Base-by-base conservation (phyloP, 495 filamentous ascomycete genomes). In the Cryomyces antarcticus region DNA sequence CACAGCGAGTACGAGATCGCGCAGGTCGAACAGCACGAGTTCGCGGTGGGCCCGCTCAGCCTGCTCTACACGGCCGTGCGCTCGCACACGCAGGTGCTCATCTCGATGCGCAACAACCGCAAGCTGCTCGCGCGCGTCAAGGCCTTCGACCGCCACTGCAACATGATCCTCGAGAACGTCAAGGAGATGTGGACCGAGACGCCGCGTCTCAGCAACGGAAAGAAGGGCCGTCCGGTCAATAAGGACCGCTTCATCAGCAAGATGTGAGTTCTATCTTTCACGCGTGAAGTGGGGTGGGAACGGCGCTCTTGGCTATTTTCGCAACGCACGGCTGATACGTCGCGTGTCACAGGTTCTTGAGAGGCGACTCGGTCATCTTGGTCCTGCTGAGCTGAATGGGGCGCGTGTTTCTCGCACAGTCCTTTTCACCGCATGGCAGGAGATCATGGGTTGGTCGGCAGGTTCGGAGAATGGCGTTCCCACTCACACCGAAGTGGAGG, bases 131-230 rank as follows among this genome's bases (percentile, higher is more conserved):
- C 80, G 13, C 70, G 80, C 10, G 78, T 87, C 43, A 85, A 85
- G 64, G 80, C 81, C 7, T 87, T 86, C 59, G 87, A 95, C 62
- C 75, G 89, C 50, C 92, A 96, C 66, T 87, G 83, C 68, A 93
- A 93, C 64, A 92, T 93, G 86, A 81, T 94, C n/a, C 64, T 93
- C 31, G 86, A 94, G 72, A 92, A 92, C 51, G 84, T 88, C 31
- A 97, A 96, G 69, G 89, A 97, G 68, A 96, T 97, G 86, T 97
- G 89, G 89, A 94, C 85, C 5, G 89, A 97, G 66, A 85, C 78
- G 43, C 87, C 89, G 31, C 73, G 82, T 49, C 58, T 71, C 27
- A 66, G 72, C 10, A 71, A 68, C 35, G 84, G 84, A 28, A 80
- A 82, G 65, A 87, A 85, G 65, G 84, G 88, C 42, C 74, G 79